Evolutionary conservation across 2,329 filamentous ascomycete species (phyloP), one percentile per base, ranked within the genome.

Genomic region (Penicillium polonicum): DNA sequence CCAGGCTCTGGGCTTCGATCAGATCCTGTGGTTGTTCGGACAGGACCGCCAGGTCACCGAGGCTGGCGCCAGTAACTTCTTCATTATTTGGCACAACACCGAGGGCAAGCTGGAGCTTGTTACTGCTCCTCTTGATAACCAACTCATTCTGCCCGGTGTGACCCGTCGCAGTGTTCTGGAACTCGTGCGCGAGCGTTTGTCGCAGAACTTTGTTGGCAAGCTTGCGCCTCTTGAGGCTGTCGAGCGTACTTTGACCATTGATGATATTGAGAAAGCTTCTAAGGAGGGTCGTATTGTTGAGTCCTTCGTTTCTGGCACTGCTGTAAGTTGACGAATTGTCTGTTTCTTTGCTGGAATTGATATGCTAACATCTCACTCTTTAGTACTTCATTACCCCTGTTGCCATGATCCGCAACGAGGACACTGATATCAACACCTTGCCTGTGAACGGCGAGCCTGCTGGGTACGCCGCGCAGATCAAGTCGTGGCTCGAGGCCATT

Each of bases 11-110:
- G 92, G 93, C 0, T 97, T 86, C 76, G 85, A 93, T 70, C 93
- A 97, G 81, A 88, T 97, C 55, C 83, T 97, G n/a, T 97, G 92
- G 92, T 82, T 97, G 50, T 94, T 96, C 69, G 91, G 91, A 1
- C 75, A 84, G 41, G 82, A 93, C 65, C 85, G 84, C 52, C 85
- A 85, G 71, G 92, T 95, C 62, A 97, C 92, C 2, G 92, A 97
- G 79, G 92, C 92, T 2, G 92, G 92, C 5, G 92, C 91, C 13
- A 90, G 86, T 69, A 97, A 97, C 78, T 96, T 96, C 78, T 96
- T 97, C 70, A 81, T 96, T 8, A 80, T 96, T 13, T 92, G 89
- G 90, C 83, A 69, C 41, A 72, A 73, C 55, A 67, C 81, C 71
- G 83, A 87, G 65, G 86, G 83, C 8, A 83, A 80, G 67, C 70